A percentile compares a stretch with the other conserved stretches of the same genome.
phyloP scores from a whole-genome alignment of 192 early-diverging fungal species.

The Spizellomyces sp. region DNA sequence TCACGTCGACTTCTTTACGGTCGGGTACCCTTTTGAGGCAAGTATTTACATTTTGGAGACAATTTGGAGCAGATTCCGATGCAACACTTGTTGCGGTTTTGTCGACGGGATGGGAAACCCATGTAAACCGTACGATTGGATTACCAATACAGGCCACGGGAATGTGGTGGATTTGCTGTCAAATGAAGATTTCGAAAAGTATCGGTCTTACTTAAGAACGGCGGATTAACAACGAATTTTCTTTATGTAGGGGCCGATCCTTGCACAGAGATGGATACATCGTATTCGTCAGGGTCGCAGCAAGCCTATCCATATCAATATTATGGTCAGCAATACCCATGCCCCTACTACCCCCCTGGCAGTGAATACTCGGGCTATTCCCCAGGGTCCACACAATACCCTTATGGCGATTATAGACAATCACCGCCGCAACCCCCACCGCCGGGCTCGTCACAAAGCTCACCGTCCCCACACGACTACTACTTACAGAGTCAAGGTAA shows the following conservation, averaged over 20 bases:
- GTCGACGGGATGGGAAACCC: too few relatives aligned
- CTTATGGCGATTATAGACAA: background rate
- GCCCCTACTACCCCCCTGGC: background rate
- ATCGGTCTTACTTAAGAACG: too few relatives aligned
- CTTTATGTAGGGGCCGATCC: too few relatives aligned
- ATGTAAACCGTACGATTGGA: too few relatives aligned
- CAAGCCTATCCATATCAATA: conserved; percentile 9
- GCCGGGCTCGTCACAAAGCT: conserved; percentile 1
- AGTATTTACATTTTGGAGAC: background rate
- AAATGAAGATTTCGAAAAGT: too few relatives aligned
- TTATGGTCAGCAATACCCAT: background rate
- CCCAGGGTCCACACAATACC: background rate
- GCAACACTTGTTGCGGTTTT: too few relatives aligned
- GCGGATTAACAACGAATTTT: too few relatives aligned
- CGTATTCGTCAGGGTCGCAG: background rate
- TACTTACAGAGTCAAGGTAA: background rate
- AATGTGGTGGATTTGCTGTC: too few relatives aligned
- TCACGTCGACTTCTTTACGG: background rate
- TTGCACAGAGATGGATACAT: too few relatives aligned
- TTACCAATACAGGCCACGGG: too few relatives aligned
- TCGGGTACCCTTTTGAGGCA: conserved; percentile 6
- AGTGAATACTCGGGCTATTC: background rate
- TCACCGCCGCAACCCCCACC: background rate
- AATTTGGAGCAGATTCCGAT: too few relatives aligned
- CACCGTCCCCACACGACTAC: background rate